Conservation (phyloP, 2,329 filamentous ascomycete species). For the Beauveria caledonica region DNA sequence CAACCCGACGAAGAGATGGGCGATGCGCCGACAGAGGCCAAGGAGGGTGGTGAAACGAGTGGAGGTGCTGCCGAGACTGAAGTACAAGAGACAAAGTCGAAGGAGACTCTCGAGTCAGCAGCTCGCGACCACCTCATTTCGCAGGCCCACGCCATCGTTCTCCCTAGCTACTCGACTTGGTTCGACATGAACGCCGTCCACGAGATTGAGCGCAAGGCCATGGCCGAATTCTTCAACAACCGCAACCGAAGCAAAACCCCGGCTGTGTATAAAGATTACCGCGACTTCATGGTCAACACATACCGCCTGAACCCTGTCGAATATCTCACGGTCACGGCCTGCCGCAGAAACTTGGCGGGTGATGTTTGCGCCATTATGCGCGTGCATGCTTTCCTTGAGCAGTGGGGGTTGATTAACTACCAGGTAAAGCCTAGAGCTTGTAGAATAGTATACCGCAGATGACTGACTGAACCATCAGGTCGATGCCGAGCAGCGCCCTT, state of each 20-base stretch:
- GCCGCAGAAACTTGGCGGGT: conserved; percentile 85
- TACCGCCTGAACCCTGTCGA: conserved; percentile 93
- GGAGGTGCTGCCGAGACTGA: conserved; percentile 41
- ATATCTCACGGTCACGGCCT: conserved; percentile 95
- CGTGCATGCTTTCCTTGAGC: conserved; percentile 93
- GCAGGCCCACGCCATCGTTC: conserved; percentile 90
- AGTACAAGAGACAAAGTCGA: conserved; percentile 58
- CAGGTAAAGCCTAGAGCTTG: conserved; percentile 53
- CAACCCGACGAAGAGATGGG: conserved; percentile 76
- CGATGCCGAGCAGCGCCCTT: conserved; percentile 89
- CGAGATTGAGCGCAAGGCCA: conserved; percentile 83
- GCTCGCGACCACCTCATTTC: conserved; percentile 87
- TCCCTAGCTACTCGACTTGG: conserved; percentile 97
- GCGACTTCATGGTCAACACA: conserved; percentile 99
- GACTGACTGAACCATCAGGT: conserved; percentile 48
- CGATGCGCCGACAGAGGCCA: conserved; percentile 49
- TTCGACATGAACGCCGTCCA: conserved; percentile 96
- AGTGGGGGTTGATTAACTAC: conserved; percentile 98
- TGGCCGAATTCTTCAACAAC: conserved; percentile 98
- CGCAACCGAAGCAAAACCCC: conserved; percentile 97
- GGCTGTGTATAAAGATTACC: conserved; percentile 95
- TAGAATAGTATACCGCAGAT: neutral
- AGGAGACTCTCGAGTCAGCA: conserved; percentile 73
- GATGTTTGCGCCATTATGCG: conserved; percentile 99
- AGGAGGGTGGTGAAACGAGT: conserved; percentile 38